Conservation (phyloP, 495 filamentous ascomycete species). For the Aspergillus heteromorphus region DNA sequence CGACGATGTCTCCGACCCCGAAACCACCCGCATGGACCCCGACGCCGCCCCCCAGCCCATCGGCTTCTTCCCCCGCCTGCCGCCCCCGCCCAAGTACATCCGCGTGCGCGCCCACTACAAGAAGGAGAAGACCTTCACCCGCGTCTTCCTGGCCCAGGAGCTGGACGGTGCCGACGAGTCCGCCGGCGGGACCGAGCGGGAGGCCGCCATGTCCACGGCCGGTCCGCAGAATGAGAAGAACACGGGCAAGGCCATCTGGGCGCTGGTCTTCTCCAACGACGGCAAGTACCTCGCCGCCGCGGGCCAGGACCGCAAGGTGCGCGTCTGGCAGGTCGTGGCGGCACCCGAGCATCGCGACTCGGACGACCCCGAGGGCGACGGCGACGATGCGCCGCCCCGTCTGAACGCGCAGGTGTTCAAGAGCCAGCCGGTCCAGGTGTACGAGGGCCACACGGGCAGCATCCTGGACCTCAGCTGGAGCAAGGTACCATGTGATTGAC, state of each 20-base stretch:
- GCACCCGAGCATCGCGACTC: constrained; percentile 70
- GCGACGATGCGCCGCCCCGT: constrained; percentile 41
- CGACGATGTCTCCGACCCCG: constrained; percentile 68
- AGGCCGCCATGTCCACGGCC: constrained; percentile 21
- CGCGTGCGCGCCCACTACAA: constrained; percentile 78
- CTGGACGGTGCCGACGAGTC: constrained; percentile 37
- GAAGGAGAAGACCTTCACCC: constrained; percentile 75
- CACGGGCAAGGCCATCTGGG: constrained; percentile 68
- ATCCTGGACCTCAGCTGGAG: constrained; percentile 94
- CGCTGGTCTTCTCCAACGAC: constrained; percentile 87
- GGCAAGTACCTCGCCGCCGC: constrained; percentile 86
- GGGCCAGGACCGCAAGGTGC: constrained; percentile 78
- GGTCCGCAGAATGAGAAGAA: constrained; percentile 32
- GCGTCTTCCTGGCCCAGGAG: constrained; percentile 88
- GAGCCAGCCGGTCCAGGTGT: constrained; percentile 68
- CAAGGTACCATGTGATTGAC: constrained; percentile 54
- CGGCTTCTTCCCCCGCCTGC: constrained; percentile 82
- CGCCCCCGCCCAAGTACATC: constrained; percentile 87
- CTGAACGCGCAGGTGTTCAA: constrained; percentile 92
- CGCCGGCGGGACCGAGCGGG: constrained; percentile 21
- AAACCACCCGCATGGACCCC: constrained; percentile 70
- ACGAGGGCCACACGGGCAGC: constrained; percentile 78
- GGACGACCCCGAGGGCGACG: constrained; percentile 67
- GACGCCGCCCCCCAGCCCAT: constrained; percentile 75
- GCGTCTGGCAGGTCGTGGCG: constrained; percentile 87